phyloP scores from a whole-genome alignment of 148 eudicot genomes.

The Linanthus parryae region DNA sequence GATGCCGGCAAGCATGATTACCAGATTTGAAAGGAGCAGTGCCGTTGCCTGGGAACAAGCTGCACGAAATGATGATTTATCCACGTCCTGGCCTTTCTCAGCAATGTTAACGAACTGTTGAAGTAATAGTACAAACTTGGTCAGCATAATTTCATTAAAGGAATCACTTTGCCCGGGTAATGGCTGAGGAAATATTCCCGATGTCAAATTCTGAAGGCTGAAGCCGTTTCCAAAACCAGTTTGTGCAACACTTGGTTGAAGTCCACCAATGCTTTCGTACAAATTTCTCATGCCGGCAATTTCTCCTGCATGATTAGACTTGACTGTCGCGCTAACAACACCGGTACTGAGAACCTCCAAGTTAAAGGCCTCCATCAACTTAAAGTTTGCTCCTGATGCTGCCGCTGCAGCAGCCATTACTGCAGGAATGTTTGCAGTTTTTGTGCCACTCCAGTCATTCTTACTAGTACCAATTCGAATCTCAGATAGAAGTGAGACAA shows the following conservation, averaged over 20 bases:
- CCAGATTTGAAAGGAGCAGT: conserved; percentile 89
- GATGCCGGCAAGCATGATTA: conserved; percentile 20
- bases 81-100: conserved; percentile 80
- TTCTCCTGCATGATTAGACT: conserved; percentile 96
- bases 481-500: conserved; percentile 88
- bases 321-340: conserved; percentile 88
- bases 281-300: conserved; percentile 98
- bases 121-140: conserved; percentile 77
- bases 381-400: conserved; percentile 89
- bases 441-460: conserved; percentile 83
- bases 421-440: conserved; percentile 96
- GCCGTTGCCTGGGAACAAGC: conserved; percentile 97
- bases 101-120: conserved; percentile 81
- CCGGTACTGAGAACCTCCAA: conserved; percentile 97
- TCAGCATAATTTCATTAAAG: conserved; percentile 78
- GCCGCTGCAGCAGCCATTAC: conserved; percentile 99
- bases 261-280: conserved; percentile 81
- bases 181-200: conserved; percentile 45
- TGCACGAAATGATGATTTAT: conserved; percentile 82
- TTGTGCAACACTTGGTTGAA: conserved; percentile 43
- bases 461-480: conserved; percentile 94
- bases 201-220: conserved; percentile 54
- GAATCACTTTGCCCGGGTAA: conserved; percentile 51
- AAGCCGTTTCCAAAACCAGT: conserved; percentile 44
- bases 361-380: conserved; percentile 76